Evolutionary conservation across 1,284 basidiomycete species (phyloP).

Genomic region (Puccinia hordei): DNA sequence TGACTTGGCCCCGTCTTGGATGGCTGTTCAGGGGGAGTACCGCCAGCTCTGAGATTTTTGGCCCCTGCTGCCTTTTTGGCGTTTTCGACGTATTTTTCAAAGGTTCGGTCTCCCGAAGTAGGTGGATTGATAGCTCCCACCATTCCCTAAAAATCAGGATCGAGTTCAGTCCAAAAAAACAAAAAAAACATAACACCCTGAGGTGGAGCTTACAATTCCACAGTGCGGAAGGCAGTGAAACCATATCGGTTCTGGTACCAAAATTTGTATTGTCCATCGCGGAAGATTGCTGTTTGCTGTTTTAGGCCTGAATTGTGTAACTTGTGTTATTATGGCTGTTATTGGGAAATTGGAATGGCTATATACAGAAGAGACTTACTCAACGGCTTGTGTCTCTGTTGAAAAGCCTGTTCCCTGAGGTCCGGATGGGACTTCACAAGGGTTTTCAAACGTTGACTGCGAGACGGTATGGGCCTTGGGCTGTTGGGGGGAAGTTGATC

Average conservation of each 20-base stretch:
- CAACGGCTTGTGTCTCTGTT: constrained; percentile 2
- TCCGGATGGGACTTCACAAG: background rate
- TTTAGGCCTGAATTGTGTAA: background rate
- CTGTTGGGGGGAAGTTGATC: constrained; percentile 6
- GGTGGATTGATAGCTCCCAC: constrained; percentile 47
- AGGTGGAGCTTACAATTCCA: constrained; percentile 11
- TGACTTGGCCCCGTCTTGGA: background rate
- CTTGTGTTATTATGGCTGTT: background rate
- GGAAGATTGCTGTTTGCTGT: constrained; percentile 25
- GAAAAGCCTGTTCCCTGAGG: constrained; percentile 28
- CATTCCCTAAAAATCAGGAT: constrained; percentile 32
- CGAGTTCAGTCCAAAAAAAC: background rate
- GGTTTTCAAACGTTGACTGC: constrained; percentile 32
- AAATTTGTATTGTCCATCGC: constrained; percentile 37
- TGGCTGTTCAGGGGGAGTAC: background rate
- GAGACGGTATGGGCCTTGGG: constrained; percentile 34
- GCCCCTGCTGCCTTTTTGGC: constrained; percentile 5
- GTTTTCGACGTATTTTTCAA: constrained; percentile 30
- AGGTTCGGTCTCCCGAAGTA: constrained; percentile 10
- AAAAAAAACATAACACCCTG: background rate
- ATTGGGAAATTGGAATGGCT: background rate
- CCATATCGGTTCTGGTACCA: constrained; percentile 22
- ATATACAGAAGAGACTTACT: constrained; percentile 13
- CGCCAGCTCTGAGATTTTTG: constrained; percentile 15
- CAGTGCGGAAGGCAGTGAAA: constrained; percentile 39